These are phyloP conservation scores for Suhomyces terraborum DNA, from an alignment of 1,139 yeast genomes.

Conservation along the genomic window DNA sequence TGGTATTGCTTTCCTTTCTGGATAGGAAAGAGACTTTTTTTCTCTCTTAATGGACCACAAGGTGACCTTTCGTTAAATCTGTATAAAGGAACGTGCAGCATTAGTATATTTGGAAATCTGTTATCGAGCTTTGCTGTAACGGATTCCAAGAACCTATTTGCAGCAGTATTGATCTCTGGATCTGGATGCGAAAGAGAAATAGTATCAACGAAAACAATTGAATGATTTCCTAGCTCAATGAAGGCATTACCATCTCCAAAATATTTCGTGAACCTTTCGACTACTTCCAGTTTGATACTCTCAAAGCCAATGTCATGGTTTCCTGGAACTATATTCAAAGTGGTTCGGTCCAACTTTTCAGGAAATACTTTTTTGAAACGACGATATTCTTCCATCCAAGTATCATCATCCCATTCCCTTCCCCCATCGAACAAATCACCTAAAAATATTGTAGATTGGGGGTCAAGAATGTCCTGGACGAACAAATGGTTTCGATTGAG, in stretches of 20 bases:
- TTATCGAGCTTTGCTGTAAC: conserved; percentile 26
- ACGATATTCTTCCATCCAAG: conserved; percentile 72
- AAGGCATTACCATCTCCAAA: conserved; percentile 72
- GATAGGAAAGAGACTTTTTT: conserved; percentile 57
- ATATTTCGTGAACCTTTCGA: conserved; percentile 62
- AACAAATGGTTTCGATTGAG: conserved; percentile 73
- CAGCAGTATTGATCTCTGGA: conserved; percentile 24
- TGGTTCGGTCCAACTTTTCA: conserved; percentile 47
- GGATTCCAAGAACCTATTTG: conserved; percentile 30
- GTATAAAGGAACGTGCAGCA: conserved; percentile 80
- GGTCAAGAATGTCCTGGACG: conserved; percentile 60
- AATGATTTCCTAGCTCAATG: conserved; percentile 68
- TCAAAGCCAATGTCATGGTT: conserved; percentile 97
- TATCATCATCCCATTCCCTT: conserved; percentile 67
- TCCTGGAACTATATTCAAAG: conserved; percentile 74
- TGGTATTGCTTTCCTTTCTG: conserved; percentile 77
- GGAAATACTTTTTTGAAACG: conserved; percentile 71
- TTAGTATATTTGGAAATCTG: conserved; percentile 61
- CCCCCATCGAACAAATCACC: conserved; percentile 98
- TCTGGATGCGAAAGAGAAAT: conserved; percentile 65
- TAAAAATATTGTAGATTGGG: conserved; percentile 74
- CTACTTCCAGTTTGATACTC: conserved; percentile 53
- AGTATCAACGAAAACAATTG: conserved; percentile 75
- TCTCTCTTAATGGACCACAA: conserved; percentile 73
- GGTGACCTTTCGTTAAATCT: conserved; percentile 52